These are phyloP conservation scores for Blastobotrys arbuscula DNA, from an alignment of 1,139 yeast genomes.

Conservation along the genomic window DNA sequence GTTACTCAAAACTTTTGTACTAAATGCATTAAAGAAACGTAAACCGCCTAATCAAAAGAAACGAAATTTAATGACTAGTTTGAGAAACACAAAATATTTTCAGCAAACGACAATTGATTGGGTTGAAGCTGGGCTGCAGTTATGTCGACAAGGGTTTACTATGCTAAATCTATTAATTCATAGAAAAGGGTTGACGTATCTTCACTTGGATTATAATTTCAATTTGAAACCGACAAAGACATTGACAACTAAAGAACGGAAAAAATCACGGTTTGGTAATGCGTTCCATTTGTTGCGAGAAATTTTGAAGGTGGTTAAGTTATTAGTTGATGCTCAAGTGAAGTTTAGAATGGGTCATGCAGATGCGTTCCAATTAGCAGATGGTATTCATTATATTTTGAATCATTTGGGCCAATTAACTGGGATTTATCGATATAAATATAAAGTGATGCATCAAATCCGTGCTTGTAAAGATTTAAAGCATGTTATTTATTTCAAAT, in stretches of 20 bases:
- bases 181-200: constrained; percentile 82
- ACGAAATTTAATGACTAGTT: constrained; percentile 55
- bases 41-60: constrained; percentile 43
- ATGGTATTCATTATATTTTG: constrained; percentile 82
- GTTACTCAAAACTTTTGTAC: constrained; percentile 64
- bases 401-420: constrained; percentile 94
- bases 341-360: constrained; percentile 85
- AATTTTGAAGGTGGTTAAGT: constrained; percentile 70
- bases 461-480: constrained; percentile 93
- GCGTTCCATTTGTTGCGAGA: constrained; percentile 94
- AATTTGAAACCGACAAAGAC: constrained; percentile 96
- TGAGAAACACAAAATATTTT: constrained; percentile 78
- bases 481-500: constrained; percentile 79
- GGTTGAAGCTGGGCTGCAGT: constrained; percentile 97
- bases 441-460: constrained; percentile 97
- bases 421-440: constrained; percentile 94
- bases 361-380: constrained; percentile 92
- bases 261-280: constrained; percentile 92
- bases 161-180: constrained; percentile 89
- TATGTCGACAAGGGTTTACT: constrained; percentile 88
- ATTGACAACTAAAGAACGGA: constrained; percentile 91
- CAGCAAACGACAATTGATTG: constrained; percentile 92
- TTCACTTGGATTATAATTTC: constrained; percentile 93
- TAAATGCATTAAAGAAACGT: constrained; percentile 53
- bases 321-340: constrained; percentile 89